These are phyloP conservation scores for Fusarium sp. DNA, from an alignment of 2,329 filamentous ascomycete species.

Conservation along the genomic window DNA sequence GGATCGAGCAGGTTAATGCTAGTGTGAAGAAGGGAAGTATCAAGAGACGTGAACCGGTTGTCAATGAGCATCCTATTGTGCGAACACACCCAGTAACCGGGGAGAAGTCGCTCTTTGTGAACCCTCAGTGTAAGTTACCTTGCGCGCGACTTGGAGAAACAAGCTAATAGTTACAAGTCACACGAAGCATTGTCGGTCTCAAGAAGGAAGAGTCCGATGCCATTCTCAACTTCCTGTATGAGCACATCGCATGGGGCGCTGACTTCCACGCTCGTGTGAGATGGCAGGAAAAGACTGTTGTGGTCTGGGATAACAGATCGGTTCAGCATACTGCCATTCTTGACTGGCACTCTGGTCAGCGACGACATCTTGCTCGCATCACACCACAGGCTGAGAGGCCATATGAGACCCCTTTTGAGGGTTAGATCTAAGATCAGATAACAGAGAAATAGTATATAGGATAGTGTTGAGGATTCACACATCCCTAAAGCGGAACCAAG, in stretches of 20 bases:
- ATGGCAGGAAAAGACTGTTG: slow-evolving; percentile 83
- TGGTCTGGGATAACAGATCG: slow-evolving; percentile 88
- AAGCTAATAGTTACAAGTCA: slow-evolving; percentile 63
- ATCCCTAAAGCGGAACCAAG: background rate
- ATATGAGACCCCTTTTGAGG: slow-evolving; percentile 70
- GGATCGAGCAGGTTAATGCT: slow-evolving; percentile 80
- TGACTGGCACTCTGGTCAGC: slow-evolving; percentile 83
- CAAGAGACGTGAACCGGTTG: slow-evolving; percentile 79
- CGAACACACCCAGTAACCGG: slow-evolving; percentile 84
- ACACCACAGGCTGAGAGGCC: slow-evolving; percentile 85
- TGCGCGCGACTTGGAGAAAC: rapidly evolving
- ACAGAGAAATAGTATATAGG: background rate
- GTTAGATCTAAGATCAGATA: background rate
- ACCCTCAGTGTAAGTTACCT: slow-evolving; percentile 76
- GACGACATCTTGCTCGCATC: slow-evolving; percentile 82
- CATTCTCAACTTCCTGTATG: slow-evolving; percentile 76
- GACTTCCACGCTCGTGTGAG: slow-evolving; percentile 78
- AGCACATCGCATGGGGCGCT: slow-evolving; percentile 63
- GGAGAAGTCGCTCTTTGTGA: slow-evolving; percentile 85
- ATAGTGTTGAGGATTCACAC: background rate
- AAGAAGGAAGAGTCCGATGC: slow-evolving; percentile 89
- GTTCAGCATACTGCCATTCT: slow-evolving; percentile 82
- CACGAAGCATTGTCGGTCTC: slow-evolving; percentile 80
- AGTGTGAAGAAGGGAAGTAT: slow-evolving; percentile 74
- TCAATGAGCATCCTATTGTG: slow-evolving; percentile 79